Conservation (phyloP, 768 basidiomycete genomes). For the Macrolepiota fuliginosa region DNA sequence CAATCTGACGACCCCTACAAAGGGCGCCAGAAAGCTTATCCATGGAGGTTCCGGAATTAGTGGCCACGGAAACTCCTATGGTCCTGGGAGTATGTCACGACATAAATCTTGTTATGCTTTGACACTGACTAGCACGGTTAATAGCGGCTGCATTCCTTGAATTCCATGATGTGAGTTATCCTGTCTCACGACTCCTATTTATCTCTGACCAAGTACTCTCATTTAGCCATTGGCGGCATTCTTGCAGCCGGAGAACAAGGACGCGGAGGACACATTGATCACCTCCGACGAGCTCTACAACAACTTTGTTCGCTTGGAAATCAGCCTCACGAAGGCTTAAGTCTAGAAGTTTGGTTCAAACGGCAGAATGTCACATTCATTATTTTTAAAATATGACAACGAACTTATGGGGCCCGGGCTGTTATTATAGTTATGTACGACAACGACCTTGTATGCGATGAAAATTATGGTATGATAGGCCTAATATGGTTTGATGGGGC, state of each 20-base stretch:
- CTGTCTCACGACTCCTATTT: conserved; percentile 5
- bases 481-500: neutral
- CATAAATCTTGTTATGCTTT: neutral
- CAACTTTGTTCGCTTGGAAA: conserved; percentile 47
- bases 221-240: conserved; percentile 61
- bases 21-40: conserved; percentile 64
- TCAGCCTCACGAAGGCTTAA: neutral
- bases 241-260: conserved; percentile 52
- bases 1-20: conserved; percentile 43
- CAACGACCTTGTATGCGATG: neutral
- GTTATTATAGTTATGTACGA: neutral
- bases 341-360: neutral
- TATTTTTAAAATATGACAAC: neutral
- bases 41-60: conserved; percentile 68
- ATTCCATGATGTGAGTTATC: conserved; percentile 54
- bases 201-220: neutral
- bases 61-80: conserved; percentile 57
- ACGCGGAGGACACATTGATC: conserved; percentile 62
- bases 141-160: conserved; percentile 65
- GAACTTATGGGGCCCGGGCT: neutral
- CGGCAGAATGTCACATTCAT: neutral
- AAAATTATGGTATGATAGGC: neutral
- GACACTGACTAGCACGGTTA: neutral
- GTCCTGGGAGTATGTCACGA: conserved; percentile 46
- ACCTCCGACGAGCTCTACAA: conserved; percentile 73